Evolutionary conservation across 768 basidiomycete species (phyloP).

Genomic region (Suillus paluster): DNA sequence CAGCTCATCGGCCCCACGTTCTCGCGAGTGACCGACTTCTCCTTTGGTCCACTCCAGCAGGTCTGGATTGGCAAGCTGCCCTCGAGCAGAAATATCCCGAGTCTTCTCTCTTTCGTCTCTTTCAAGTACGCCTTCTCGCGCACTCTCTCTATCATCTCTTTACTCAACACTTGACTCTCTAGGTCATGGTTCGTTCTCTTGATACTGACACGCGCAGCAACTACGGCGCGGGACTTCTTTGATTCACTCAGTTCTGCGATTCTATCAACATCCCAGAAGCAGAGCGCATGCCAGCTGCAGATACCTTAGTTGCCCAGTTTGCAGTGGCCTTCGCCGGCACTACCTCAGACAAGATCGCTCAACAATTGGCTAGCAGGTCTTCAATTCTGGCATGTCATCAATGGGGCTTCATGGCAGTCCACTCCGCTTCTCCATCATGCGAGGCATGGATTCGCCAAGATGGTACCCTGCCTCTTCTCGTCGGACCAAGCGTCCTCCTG

Average conservation of each 20-base stretch:
- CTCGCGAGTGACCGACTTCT: no score
- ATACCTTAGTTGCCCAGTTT: constrained; percentile 38
- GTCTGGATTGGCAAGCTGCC: no score
- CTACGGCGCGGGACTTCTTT: constrained; percentile 31
- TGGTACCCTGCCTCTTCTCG: constrained; percentile 19
- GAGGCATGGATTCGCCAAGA: constrained; percentile 15
- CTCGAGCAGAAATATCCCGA: no score
- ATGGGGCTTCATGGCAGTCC: background rate
- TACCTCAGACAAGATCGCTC: constrained; percentile 24
- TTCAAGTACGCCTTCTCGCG: no score
- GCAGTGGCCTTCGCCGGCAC: constrained; percentile 19
- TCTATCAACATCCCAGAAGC: constrained; percentile 34
- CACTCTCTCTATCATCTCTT: no score
- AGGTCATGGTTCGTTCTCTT: constrained; percentile 16
- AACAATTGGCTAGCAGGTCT: constrained; percentile 41
- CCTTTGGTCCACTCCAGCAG: no score
- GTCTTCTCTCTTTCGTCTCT: no score
- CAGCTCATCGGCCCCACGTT: no score
- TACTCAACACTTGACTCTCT: no score
- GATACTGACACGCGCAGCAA: constrained; percentile 21
- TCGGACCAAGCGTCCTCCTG: constrained; percentile 32
- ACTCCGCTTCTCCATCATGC: background rate
- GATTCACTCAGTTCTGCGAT: constrained; percentile 44
- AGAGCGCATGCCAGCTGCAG: constrained; percentile 1
- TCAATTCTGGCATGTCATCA: constrained; percentile 37